Conservation (phyloP, 2,329 filamentous ascomycete genomes). For the Colletotrichum abscissum region DNA sequence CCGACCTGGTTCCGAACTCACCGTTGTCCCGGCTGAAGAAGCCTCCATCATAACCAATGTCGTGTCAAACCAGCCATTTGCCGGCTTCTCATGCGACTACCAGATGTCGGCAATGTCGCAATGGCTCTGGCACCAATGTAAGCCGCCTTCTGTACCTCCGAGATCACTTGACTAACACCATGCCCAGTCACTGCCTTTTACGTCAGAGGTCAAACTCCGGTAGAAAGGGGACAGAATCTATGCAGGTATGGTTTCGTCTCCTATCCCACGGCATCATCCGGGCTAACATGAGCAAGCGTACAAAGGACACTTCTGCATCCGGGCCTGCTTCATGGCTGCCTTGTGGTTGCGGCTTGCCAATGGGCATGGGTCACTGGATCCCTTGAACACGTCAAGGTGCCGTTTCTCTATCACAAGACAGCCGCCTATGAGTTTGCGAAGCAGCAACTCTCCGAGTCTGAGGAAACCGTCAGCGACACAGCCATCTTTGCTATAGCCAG, state of each 20-base stretch:
- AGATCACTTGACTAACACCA: not conserved
- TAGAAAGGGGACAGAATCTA: constrained; percentile 48
- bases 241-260: constrained; percentile 44
- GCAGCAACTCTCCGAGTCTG: constrained; percentile 52
- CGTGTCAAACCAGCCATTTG: constrained; percentile 33
- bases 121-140: constrained; percentile 50
- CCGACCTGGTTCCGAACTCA: constrained; percentile 35
- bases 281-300: constrained; percentile 45
- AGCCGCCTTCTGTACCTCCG: constrained; percentile 19
- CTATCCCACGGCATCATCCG: not conserved
- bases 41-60: constrained; percentile 14
- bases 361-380: constrained; percentile 59
- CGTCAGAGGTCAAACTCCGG: constrained; percentile 53
- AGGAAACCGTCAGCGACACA: constrained; percentile 51
- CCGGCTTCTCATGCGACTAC: constrained; percentile 32
- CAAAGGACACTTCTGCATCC: constrained; percentile 56
- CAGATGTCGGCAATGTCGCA: constrained; percentile 47
- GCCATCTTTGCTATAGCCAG: constrained; percentile 57
- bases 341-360: constrained; percentile 57
- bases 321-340: constrained; percentile 57
- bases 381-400: constrained; percentile 55
- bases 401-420: constrained; percentile 59
- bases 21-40: constrained; percentile 6
- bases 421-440: constrained; percentile 59
- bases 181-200: constrained; percentile 52